Evolutionary conservation across 306 rosid species (phyloP).

Genomic region (Rosa chinensis): DNA sequence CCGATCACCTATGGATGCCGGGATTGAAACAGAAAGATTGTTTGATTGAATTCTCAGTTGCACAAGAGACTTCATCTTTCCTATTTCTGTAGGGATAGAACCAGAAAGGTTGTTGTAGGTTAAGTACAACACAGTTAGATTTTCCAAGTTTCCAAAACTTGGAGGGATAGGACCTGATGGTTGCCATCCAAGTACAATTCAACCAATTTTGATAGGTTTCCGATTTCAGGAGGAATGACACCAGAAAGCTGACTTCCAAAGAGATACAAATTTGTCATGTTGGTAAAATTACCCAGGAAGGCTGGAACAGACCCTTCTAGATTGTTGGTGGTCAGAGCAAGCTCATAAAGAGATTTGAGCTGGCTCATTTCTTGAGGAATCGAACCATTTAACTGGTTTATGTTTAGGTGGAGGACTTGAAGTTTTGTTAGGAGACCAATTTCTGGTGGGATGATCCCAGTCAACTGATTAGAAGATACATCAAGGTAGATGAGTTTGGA

Average conservation of each 20-base stretch:
- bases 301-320: slow-evolving; percentile 4
- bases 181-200: neutral
- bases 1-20: slow-evolving; percentile 3
- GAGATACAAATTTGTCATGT: slow-evolving; percentile 1
- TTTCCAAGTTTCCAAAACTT: slow-evolving; percentile 7
- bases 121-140: neutral
- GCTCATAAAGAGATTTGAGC: neutral
- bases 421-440: slow-evolving; percentile 18
- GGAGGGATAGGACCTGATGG: neutral
- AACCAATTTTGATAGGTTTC: neutral
- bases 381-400: slow-evolving; percentile 6
- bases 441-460: slow-evolving; percentile 24
- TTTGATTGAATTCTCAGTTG: neutral
- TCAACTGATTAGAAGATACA: slow-evolving; percentile 24
- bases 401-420: neutral
- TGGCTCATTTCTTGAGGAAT: neutral
- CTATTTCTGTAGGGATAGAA: neutral
- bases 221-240: neutral
- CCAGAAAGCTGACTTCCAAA: slow-evolving; percentile 1
- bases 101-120: neutral
- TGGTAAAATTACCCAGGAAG: neutral
- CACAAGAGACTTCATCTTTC: neutral
- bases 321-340: neutral
- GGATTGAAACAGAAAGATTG: slow-evolving; percentile 1
- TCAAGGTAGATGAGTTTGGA: slow-evolving; percentile 31